A percentile compares a stretch with the other conserved stretches of the same genome.
phyloP scores from a whole-genome alignment of 2,329 filamentous ascomycete species.

The Nannizziopsis barbatae region DNA sequence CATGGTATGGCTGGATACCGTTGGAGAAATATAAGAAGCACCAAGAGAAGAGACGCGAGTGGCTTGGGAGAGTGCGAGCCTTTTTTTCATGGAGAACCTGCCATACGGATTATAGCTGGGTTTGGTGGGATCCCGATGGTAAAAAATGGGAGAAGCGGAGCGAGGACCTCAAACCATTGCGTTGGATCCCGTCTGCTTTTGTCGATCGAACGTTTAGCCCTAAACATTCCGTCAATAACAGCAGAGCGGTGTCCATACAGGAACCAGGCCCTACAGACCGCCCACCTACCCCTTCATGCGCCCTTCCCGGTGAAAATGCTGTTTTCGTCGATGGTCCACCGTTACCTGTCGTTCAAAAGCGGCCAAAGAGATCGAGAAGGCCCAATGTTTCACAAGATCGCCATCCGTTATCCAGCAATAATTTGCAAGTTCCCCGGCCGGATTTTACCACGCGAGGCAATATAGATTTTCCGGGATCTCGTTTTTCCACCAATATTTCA shows the following conservation, averaged over 20 bases:
- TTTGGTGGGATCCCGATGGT: constrained; percentile 33
- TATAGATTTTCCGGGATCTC: neutral
- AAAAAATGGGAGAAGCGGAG: constrained; percentile 19
- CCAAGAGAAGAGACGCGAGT: constrained; percentile 19
- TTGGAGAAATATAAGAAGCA: constrained; percentile 24
- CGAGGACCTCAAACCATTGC: constrained; percentile 13
- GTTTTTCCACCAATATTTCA: neutral
- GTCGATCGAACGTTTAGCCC: constrained; percentile 20
- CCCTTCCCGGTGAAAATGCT: no score
- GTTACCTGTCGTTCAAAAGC: constrained; percentile 1
- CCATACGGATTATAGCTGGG: constrained; percentile 28
- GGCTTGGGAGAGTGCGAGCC: constrained; percentile 17
- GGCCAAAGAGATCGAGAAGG: neutral
- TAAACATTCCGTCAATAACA: neutral
- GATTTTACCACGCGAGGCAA: neutral
- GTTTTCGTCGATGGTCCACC: neutral
- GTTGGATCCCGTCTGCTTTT: constrained; percentile 22
- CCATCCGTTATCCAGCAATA: neutral
- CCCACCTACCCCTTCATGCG: neutral
- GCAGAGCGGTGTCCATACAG: no score
- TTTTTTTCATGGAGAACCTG: constrained; percentile 28
- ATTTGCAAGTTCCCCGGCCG: neutral
- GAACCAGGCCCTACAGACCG: neutral
- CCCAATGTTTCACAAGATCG: neutral
- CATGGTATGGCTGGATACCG: constrained; percentile 36